Evolutionary conservation across 75 land plant species (phyloP).

Genomic region (Pinus albicaulis): DNA sequence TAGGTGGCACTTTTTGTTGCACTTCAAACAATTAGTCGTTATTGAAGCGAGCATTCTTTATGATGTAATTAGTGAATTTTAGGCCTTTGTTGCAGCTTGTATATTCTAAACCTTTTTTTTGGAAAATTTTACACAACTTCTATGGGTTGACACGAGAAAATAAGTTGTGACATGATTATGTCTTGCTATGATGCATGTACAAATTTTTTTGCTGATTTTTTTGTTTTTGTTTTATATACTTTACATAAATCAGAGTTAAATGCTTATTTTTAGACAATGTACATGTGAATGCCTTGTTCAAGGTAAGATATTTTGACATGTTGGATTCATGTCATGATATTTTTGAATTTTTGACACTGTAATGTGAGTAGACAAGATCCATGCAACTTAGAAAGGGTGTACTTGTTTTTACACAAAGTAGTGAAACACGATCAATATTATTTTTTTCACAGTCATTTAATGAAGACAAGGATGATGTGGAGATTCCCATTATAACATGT

Average conservation of each 20-base stretch:
- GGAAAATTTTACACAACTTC: too few species aligned
- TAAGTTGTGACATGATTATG: too few species aligned
- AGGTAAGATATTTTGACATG: background rate
- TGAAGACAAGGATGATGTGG: slow-evolving; percentile 18
- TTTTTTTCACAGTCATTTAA: slow-evolving; percentile 33
- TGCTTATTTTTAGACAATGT: background rate
- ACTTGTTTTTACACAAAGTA: slow-evolving; percentile 60
- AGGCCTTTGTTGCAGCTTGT: too few species aligned
- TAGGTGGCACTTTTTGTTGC: too few species aligned
- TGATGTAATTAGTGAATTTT: too few species aligned
- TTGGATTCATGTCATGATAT: background rate
- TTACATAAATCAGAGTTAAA: background rate
- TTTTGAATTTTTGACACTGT: slow-evolving; percentile 1
- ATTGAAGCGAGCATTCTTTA: too few species aligned
- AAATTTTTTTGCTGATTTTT: background rate
- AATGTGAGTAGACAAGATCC: slow-evolving; percentile 56
- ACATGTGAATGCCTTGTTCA: background rate
- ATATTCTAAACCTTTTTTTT: too few species aligned
- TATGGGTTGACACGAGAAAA: too few species aligned
- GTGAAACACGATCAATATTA: slow-evolving; percentile 58
- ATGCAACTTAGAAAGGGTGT: slow-evolving; percentile 80
- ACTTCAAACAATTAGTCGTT: too few species aligned
- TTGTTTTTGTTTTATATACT: background rate
- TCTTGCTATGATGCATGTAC: background rate
- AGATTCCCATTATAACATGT: slow-evolving; percentile 62